A percentile compares a stretch with the other conserved stretches of the same genome.
phyloP scores from a whole-genome alignment of 352 stramenopile genomes.

The Phytophthora fragariae region DNA sequence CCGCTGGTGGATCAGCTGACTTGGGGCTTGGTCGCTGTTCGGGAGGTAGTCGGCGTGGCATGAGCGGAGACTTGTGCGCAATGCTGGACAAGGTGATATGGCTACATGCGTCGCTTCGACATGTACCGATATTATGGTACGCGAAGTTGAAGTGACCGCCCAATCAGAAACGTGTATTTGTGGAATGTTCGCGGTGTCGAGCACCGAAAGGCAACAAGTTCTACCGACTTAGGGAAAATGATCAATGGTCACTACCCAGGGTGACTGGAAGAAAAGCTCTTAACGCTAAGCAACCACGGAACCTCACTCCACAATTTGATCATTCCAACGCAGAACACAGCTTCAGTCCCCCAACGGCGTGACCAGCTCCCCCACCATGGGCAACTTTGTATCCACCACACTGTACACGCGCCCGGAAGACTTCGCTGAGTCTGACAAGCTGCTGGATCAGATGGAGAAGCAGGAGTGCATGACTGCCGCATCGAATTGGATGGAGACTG shows the following conservation, averaged over 20 bases:
- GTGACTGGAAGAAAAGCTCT: background rate
- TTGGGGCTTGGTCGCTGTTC: background rate
- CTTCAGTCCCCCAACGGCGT: background rate
- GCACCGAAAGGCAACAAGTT: conserved; percentile 36
- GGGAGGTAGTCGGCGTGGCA: conserved; percentile 16
- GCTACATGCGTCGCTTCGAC: conserved; percentile 34
- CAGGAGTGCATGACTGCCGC: conserved; percentile 17
- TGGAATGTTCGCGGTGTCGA: conserved; percentile 28
- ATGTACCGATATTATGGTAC: conserved; percentile 24
- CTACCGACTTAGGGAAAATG: conserved; percentile 19
- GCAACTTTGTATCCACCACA: conserved; percentile 51
- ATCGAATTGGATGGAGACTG: conserved; percentile 13
- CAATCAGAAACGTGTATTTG: conserved; percentile 33
- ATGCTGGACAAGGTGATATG: conserved; percentile 21
- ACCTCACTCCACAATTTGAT: conserved; percentile 53
- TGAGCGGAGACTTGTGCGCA: conserved; percentile 15
- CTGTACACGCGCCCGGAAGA: conserved; percentile 26
- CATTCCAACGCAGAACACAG: conserved; percentile 8
- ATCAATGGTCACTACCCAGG: conserved; percentile 1
- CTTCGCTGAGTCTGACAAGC: conserved; percentile 28
- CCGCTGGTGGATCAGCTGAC: background rate
- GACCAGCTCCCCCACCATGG: conserved; percentile 40
- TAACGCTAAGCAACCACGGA: background rate
- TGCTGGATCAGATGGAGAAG: conserved; percentile 37
- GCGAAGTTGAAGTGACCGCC: conserved; percentile 29